Percentiles rank a stretch among this genome's conserved stretches.
phyloP scores from a whole-genome alignment of 2,329 filamentous ascomycete species.

The Plenodomus biglobosus region DNA sequence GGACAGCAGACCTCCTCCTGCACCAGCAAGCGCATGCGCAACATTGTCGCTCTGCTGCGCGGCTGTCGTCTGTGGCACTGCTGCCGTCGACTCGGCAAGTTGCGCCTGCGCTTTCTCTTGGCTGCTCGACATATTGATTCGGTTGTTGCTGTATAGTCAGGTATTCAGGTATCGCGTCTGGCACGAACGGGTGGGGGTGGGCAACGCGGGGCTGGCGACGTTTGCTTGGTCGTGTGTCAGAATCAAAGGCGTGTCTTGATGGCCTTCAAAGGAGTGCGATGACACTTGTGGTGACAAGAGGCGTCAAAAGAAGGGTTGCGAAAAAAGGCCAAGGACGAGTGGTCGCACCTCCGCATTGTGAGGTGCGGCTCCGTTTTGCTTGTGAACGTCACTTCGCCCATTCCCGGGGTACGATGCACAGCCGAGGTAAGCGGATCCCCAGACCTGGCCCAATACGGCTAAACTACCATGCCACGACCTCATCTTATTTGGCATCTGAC shows the following conservation, averaged over 20 bases:
- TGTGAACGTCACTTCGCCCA: slow-evolving; percentile 36
- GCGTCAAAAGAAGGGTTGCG: slow-evolving; percentile 10
- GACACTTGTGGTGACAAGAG: not conserved
- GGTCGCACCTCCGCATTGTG: slow-evolving; percentile 25
- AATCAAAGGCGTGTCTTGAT: not conserved
- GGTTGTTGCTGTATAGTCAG: too few species aligned
- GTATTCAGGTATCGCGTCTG: too few species aligned
- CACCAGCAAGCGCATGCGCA: slow-evolving; percentile 88
- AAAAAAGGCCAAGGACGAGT: slow-evolving; percentile 3
- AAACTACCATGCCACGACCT: not conserved
- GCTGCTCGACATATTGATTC: slow-evolving; percentile 31
- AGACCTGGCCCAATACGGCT: slow-evolving; percentile 10
- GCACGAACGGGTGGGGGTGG: not conserved
- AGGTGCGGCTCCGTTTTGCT: slow-evolving; percentile 30
- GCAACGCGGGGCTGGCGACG: not conserved
- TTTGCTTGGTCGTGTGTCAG: not conserved
- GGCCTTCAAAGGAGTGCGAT: not conserved
- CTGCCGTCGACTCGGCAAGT: slow-evolving; percentile 39
- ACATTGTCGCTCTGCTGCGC: slow-evolving; percentile 93
- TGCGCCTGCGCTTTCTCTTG: slow-evolving; percentile 37
- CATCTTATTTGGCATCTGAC: too few species aligned
- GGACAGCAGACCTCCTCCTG: slow-evolving; percentile 89
- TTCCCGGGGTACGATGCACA: slow-evolving; percentile 28
- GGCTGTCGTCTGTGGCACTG: slow-evolving; percentile 59
- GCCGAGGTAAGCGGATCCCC: slow-evolving; percentile 33